Base-by-base conservation (phyloP, 2,329 filamentous ascomycete species). In the Sphaerostilbella broomeana region DNA sequence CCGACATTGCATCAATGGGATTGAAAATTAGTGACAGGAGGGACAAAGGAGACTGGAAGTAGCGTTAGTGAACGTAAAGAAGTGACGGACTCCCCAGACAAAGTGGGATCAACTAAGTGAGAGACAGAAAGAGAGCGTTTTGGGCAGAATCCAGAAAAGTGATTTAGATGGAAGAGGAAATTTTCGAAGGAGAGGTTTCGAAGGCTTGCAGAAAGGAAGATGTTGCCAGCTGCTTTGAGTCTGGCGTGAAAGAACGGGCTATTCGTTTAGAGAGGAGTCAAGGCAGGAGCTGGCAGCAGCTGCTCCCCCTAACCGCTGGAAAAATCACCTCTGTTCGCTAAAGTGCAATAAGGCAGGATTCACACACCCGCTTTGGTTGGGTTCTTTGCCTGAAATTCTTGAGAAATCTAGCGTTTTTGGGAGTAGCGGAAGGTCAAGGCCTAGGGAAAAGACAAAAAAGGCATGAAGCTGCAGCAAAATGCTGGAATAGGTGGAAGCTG, bases 1-100 rank as follows among this genome's bases (percentile, higher is more conserved):
- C 42, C 38, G 60, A 53, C 62, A 64, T 65, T 42, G 38, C 47
- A 28, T n/a, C 9, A 19, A 29, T 6, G n/a, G 21, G 17, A 24
- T 7, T 16, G 15, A 16, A 30, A 10, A 33, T 38, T 44, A 38
- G 42, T 28, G 39, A 39, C 29, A 42, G 22, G 39, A 44, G 32
- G 39, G 27, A n/a, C 26, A 29, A 28, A 6, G 30, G 26, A 11
- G 20, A 33, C 31, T 24, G 20, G n/a, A 17, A 19, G 10, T n/a
- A n/a, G n/a, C n/a, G n/a, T n/a, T n/a, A n/a, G n/a, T n/a, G n/a
- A n/a, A n/a, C n/a, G n/a, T n/a, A n/a, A n/a, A n/a, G n/a, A n/a
- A 27, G 25, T 27, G 25, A 27, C 16, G 4, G 25, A n/a, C 25
- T 27, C 25, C n/a, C 25, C 25, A 27, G n/a, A n/a, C n/a, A n/a